A percentile compares a stretch with the other conserved stretches of the same genome.
Evolutionary conservation across 2,329 filamentous ascomycete species (phyloP).

Genomic region (Monilinia aucupariae): DNA sequence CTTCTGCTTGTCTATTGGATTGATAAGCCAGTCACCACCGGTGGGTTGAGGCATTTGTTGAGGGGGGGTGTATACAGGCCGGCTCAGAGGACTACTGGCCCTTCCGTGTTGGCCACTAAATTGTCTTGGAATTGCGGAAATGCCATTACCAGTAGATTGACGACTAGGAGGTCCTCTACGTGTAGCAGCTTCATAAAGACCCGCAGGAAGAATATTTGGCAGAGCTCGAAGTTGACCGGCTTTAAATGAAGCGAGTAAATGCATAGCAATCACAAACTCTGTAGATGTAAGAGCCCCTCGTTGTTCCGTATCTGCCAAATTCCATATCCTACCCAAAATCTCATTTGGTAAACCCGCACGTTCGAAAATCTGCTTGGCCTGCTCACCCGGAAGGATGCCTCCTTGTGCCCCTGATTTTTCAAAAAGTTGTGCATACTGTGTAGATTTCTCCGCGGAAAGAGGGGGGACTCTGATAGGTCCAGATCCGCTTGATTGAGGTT

Average conservation of each 20-base stretch:
- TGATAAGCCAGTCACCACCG: conserved; percentile 74
- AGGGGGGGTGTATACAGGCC: conserved; percentile 43
- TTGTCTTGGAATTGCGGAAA: conserved; percentile 73
- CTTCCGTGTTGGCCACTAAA: conserved; percentile 63
- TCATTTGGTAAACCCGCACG: conserved; percentile 87
- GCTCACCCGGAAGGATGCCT: conserved; percentile 75
- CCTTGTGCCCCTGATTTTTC: conserved; percentile 78
- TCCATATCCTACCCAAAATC: conserved; percentile 91
- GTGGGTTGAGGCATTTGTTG: conserved; percentile 30
- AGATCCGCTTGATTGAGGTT: conserved; percentile 54
- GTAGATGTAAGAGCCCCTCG: conserved; percentile 78
- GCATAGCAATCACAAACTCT: conserved; percentile 98
- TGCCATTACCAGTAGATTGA: conserved; percentile 39
- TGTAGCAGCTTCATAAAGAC: conserved; percentile 84
- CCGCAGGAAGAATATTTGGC: conserved; percentile 74
- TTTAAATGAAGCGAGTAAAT: conserved; percentile 88
- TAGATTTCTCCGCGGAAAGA: conserved; percentile 79
- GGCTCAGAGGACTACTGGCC: conserved; percentile 53
- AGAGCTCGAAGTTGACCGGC: conserved; percentile 72
- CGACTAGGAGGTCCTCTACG: conserved; percentile 50
- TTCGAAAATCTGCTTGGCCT: conserved; percentile 91
- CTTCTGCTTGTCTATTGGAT: conserved; percentile 73
- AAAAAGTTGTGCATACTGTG: conserved; percentile 84
- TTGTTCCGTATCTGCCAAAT: conserved; percentile 87
- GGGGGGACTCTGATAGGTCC: conserved; percentile 81